Base-by-base conservation (phyloP, 495 filamentous ascomycete genomes). In the Talaromyces borbonicus region DNA sequence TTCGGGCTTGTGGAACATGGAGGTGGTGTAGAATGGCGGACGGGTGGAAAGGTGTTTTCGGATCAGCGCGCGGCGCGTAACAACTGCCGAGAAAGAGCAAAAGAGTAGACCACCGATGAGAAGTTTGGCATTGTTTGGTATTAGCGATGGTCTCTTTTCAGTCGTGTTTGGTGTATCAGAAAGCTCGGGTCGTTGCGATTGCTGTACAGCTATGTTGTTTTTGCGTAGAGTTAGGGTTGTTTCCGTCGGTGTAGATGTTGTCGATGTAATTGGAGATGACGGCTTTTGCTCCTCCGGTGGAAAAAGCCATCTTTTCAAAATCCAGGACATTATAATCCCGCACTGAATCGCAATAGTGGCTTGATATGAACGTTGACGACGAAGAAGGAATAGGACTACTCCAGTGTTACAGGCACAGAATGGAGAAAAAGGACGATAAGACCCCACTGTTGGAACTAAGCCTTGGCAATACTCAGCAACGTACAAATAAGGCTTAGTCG, bases 71-170 rank as follows among this genome's bases (percentile, higher is more conserved):
- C 89, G 79, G 5, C 85, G 75, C 8, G 89, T 86, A n/a, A 86
- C 65, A 26, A 78, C 43, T 2, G 80, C 62, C 19, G 85, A 85
- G 51, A 88, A 62, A 30, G 70, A 59, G 57, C 87, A 73, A 63
- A 90, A 93, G 52, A 77, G 66, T 16, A 81, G 71, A 47, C 89
- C 89, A 59, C 76, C 80, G 51, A 80, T 65, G 65, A 87, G 79
- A 50, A 90, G 64, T 49, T 69, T 71, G 31, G 61, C 54, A 55
- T 62, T 68, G 35, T 43, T 46, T 58, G 39, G 55, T 46, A 52
- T 51, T 9, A 40, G 41, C 50, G 31, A 12, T 14, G 42, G 42
- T 48, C 12, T n/a, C 22, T 23, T 38, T 0, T n/a, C n/a, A 5
- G 2, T 1, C 15, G 14, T 37, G 5, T 15, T 4, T n/a, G 12